Evolutionary conservation across 768 basidiomycete genomes (phyloP).

Genomic region (Tephrocybe sp.): DNA sequence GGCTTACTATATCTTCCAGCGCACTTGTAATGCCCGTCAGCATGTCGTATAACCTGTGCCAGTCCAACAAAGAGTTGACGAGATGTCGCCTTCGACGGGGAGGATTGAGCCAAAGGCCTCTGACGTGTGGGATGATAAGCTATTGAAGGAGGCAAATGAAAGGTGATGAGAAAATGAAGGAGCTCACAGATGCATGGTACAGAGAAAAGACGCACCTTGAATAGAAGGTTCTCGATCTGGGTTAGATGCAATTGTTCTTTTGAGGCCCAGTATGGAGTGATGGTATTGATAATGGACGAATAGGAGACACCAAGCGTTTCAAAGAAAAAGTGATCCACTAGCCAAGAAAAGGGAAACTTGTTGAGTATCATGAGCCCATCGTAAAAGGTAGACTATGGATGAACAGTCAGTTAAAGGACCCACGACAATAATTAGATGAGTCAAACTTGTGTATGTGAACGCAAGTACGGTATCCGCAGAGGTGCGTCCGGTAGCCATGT

Average conservation of each 20-base stretch:
- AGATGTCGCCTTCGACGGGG: constrained; percentile 63
- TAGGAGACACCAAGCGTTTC: constrained; percentile 62
- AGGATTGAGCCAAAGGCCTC: constrained; percentile 66
- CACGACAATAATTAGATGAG: neutral
- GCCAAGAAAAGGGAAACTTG: constrained; percentile 47
- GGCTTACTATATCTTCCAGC: constrained; percentile 28
- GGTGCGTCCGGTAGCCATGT: constrained; percentile 41
- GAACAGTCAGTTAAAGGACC: constrained; percentile 5
- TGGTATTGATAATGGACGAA: constrained; percentile 36
- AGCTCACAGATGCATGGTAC: constrained; percentile 4
- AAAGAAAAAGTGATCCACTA: constrained; percentile 60
- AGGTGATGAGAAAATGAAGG: too few relatives aligned
- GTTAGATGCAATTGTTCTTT: constrained; percentile 32
- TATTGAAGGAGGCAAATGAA: constrained; percentile 24
- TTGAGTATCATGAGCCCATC: constrained; percentile 54
- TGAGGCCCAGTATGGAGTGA: constrained; percentile 35
- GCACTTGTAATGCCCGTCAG: constrained; percentile 30
- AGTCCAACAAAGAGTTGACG: constrained; percentile 59
- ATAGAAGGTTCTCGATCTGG: constrained; percentile 37
- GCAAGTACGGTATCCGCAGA: constrained; percentile 50
- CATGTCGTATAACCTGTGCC: constrained; percentile 62
- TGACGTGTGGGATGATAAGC: constrained; percentile 58
- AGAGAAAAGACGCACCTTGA: constrained; percentile 32
- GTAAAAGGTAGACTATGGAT: constrained; percentile 50
- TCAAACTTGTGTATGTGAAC: constrained; percentile 62